Evolutionary conservation across 192 early-diverging fungal species (phyloP), one percentile per base, ranked within the genome.

Genomic region (Entomortierella parvispora): DNA sequence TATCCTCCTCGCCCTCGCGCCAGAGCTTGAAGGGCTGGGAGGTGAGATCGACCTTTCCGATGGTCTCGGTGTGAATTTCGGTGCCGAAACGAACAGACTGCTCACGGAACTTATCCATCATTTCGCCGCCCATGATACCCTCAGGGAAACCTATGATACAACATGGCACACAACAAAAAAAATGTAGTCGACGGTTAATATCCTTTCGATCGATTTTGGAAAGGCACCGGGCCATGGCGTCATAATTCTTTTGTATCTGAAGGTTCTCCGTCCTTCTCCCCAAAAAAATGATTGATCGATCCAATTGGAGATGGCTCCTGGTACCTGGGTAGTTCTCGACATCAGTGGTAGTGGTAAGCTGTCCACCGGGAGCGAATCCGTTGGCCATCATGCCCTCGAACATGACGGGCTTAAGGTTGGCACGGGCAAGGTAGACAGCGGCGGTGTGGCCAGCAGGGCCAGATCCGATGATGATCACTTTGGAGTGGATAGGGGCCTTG

Each of bases 391-490:
- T 96, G 47, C 97, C 96, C 81, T 99, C 97, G 71, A 93, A 99
- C 84, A 99, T 86, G 61, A 96, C 88, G 10, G 97, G 97, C 40
- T 92, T 75, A 42, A 99, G 82, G 80, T 97, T 95, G 42, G 97
- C 97, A 54, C 97, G 91, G 33, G 96, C 96, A 26, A 93, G 83
- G 79, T 98, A 99, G 64, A 98, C 93, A 45, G 96, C 95, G 15
- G 97, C 97, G 18, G 96, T 98, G 87, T 99, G 96, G 37, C 94
- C 97, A 51, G 97, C 95, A 58, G 97, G 97, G 9, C 97, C 97
- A 9, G 94, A 96, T 56, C 96, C 96, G 49, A 97, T 85, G 79
- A 97, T 92, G 45, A 88, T 71, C 47, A 87, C 85, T 77, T 83
- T 85, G 58, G 78, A 82, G 76, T 89, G 87, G 23, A 4, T 63